Conservation (phyloP, 306 rosid genomes). For the Purshia tridentata region DNA sequence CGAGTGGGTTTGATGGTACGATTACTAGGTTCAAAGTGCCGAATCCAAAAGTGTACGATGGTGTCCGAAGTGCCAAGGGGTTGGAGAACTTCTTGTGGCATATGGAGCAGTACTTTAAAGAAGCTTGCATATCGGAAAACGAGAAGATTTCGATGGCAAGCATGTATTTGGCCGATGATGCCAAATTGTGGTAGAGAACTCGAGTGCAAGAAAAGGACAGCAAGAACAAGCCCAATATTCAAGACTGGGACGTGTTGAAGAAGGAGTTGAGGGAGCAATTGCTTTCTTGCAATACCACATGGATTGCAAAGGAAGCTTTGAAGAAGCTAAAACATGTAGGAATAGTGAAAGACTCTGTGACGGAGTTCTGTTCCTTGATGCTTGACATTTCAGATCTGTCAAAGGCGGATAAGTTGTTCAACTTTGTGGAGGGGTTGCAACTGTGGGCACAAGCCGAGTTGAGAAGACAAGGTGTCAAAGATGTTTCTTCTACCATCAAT, state of each 20-base stretch:
- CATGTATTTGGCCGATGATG: not conserved
- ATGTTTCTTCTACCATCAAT: not conserved
- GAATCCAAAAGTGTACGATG: not conserved
- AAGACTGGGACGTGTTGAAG: not conserved
- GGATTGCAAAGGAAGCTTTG: not conserved
- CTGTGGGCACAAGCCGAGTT: not conserved
- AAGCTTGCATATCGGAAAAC: not conserved
- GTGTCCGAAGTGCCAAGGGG: not conserved
- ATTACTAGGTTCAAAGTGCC: too few relatives aligned
- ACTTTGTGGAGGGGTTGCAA: not conserved
- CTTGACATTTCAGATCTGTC: not conserved
- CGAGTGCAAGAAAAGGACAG: too few relatives aligned
- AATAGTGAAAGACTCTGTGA: not conserved
- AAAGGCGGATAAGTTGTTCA: not conserved
- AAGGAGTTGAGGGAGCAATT: not conserved
- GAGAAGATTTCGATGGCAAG: not conserved
- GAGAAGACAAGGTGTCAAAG: not conserved
- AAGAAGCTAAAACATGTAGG: not conserved
- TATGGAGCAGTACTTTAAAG: constrained; percentile 19
- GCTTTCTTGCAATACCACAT: not conserved
- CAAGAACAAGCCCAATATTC: not conserved
- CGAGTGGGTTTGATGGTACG: too few relatives aligned
- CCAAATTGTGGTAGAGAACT: constrained; percentile 1
- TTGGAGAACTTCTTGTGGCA: constrained; percentile 3
- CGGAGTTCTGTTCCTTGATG: not conserved